Conservation (phyloP, 2,329 filamentous ascomycete genomes). For the Periconia sp. region DNA sequence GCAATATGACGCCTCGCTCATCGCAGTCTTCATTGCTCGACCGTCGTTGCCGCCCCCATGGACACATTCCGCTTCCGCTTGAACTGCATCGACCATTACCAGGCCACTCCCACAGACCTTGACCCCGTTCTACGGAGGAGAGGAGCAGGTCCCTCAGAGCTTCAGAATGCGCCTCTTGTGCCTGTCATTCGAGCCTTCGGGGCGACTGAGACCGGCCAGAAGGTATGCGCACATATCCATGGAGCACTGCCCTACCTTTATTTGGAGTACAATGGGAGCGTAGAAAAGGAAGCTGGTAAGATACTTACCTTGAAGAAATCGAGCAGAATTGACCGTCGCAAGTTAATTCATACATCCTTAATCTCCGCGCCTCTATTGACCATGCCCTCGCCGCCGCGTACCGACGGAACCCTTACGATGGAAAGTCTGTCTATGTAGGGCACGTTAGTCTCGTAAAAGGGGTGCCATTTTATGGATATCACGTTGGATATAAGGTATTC, state of each 20-base stretch:
- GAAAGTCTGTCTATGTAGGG: slow-evolving; percentile 77
- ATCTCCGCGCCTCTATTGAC: slow-evolving; percentile 85
- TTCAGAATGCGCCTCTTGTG: slow-evolving; percentile 71
- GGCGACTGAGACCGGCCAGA: slow-evolving; percentile 91
- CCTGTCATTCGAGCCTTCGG: slow-evolving; percentile 92
- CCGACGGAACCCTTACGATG: slow-evolving; percentile 73
- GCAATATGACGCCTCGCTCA: slow-evolving; percentile 19
- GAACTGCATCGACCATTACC: slow-evolving; percentile 96
- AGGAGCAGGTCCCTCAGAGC: slow-evolving; percentile 60
- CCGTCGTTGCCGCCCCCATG: slow-evolving; percentile 60
- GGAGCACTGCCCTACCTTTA: slow-evolving; percentile 97
- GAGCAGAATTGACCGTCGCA: slow-evolving; percentile 18
- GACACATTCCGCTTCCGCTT: slow-evolving; percentile 87
- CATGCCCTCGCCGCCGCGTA: slow-evolving; percentile 88
- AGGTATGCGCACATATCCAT: slow-evolving; percentile 94
- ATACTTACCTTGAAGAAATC: neutral
- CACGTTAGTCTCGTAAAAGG: slow-evolving; percentile 93
- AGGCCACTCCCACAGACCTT: slow-evolving; percentile 76
- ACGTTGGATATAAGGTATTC: slow-evolving; percentile 89
- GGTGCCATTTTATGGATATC: slow-evolving; percentile 92
- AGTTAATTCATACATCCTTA: slow-evolving; percentile 79
- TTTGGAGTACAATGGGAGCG: slow-evolving; percentile 77
- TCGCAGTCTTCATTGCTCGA: slow-evolving; percentile 2
- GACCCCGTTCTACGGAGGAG: slow-evolving; percentile 79
- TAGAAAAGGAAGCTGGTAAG: slow-evolving; percentile 72